A percentile compares a stretch with the other conserved stretches of the same genome.
Evolutionary conservation across 768 basidiomycete genomes (phyloP).

Genomic region (Rhodotorula graminis): DNA sequence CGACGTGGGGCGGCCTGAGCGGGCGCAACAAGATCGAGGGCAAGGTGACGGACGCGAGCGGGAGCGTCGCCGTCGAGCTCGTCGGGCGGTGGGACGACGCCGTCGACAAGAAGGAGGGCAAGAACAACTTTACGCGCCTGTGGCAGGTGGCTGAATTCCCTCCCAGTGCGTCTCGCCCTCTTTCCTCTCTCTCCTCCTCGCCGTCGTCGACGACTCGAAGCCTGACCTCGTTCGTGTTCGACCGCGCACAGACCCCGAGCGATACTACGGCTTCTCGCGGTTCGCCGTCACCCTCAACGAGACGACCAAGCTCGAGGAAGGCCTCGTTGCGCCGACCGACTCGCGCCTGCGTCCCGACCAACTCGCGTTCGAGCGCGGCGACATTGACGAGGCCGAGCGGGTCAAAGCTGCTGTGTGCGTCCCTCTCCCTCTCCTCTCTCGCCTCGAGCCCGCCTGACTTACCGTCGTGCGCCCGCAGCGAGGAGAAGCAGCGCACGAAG

Average conservation of each 20-base stretch:
- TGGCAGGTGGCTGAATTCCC: slow-evolving; percentile 50
- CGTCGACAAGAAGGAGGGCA: slow-evolving; percentile 59
- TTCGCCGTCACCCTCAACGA: slow-evolving; percentile 88
- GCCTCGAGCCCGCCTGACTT: too few species aligned
- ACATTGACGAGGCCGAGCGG: slow-evolving; percentile 73
- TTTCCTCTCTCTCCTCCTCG: background rate
- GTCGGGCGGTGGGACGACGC: slow-evolving; percentile 86
- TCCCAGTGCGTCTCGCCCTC: slow-evolving; percentile 20
- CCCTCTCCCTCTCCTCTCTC: too few species aligned
- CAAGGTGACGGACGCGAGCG: slow-evolving; percentile 63
- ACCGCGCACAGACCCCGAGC: slow-evolving; percentile 51
- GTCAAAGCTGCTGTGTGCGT: slow-evolving; percentile 61
- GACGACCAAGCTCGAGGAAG: slow-evolving; percentile 42
- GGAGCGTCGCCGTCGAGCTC: slow-evolving; percentile 72
- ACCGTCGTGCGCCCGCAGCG: slow-evolving; percentile 48
- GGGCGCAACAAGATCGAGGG: slow-evolving; percentile 82
- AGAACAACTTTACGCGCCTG: slow-evolving; percentile 57
- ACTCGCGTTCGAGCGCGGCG: slow-evolving; percentile 84
- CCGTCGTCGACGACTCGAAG: background rate
- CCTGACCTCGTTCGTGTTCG: background rate
- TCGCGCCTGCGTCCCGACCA: slow-evolving; percentile 89
- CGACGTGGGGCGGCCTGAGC: slow-evolving; percentile 80
- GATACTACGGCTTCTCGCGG: slow-evolving; percentile 86
- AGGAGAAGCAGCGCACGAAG: slow-evolving; percentile 62
- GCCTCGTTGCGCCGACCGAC: slow-evolving; percentile 72